Conservation (phyloP, 805 yeast species). For the Saturnispora dispora region DNA sequence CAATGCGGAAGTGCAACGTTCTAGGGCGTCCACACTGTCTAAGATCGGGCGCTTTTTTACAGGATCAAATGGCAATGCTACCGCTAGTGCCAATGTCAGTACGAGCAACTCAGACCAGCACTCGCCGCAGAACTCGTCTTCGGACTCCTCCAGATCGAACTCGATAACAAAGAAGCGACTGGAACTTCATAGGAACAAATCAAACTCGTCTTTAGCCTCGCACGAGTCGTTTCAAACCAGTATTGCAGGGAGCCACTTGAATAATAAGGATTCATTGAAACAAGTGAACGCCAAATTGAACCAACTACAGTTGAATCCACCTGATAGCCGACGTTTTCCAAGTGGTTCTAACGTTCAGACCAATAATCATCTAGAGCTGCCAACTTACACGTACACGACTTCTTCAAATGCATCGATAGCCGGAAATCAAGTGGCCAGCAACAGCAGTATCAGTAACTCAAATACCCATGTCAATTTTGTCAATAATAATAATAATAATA, state of each 20-base stretch:
- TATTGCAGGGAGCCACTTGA: background rate
- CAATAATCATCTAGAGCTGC: background rate
- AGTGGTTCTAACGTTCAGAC: background rate
- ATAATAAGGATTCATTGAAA: conserved; percentile 1
- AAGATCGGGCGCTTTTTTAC: background rate
- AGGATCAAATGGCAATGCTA: background rate
- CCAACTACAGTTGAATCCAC: background rate
- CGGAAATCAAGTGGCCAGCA: background rate
- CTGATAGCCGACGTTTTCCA: background rate
- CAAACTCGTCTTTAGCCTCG: background rate
- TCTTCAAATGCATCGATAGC: background rate
- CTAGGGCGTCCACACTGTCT: background rate
- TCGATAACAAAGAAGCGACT: background rate
- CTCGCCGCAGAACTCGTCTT: background rate
- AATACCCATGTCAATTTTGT: background rate
- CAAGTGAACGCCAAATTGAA: conserved; percentile 4
- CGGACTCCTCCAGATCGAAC: conserved; percentile 2
- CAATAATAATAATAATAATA: background rate
- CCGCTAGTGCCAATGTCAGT: background rate
- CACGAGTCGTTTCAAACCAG: background rate
- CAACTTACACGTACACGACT: background rate
- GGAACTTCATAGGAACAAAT: background rate
- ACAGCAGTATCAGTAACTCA: background rate
- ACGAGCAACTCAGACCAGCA: background rate
- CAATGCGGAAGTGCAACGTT: background rate